Base-by-base conservation (phyloP, 148 eudicot species). In the Vaccinium darrowii region DNA sequence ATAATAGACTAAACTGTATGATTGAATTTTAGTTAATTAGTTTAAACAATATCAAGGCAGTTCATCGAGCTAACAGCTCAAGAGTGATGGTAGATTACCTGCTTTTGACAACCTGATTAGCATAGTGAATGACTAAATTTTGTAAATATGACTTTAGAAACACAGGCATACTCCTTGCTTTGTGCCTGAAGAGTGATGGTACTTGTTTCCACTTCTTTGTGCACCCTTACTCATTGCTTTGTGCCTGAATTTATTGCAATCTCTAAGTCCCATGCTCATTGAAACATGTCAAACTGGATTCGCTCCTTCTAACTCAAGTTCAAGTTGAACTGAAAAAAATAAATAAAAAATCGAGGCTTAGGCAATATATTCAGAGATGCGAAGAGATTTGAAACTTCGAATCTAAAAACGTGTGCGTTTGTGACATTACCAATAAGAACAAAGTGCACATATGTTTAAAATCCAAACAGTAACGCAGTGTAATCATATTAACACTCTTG, bases 381-480 rank as follows among this genome's bases (percentile, higher is more conserved):
- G 2, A 43, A 43, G 47, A 43, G 47, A 43, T 43, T 43, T 43
- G 47, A 43, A 65, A 65, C 72, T 23, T 65, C 9, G n/a, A 65
- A 21, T n/a, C 30, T 65, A 7, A 36, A 36, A 36, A 65, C 12
- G 33, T n/a, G n/a, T 47, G 15, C 8, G 43, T 69, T 15, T 69
- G 43, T 27, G 12, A 27, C 74, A 27, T 69, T 18, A 30, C 74
- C 39, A 14, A 69, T 30, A 13, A 69, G 79, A 21, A 76, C 7
- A 10, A 76, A 76, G 25, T n/a, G 79, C 79, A 76, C 4, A 21
- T 76, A 49, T 76, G 54, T n/a, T 18, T 7, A 76, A 76, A 76
- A 76, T 39, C 73, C 6, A 25, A 67, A 11, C 73, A 67, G 25
- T 67, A 52, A 18, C 3, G 27, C 7, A 19, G 52, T 10, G 23